A percentile compares a stretch with the other conserved stretches of the same genome.
phyloP scores from a whole-genome alignment of 805 yeast species.

The Cyberlindnera lachancei region DNA sequence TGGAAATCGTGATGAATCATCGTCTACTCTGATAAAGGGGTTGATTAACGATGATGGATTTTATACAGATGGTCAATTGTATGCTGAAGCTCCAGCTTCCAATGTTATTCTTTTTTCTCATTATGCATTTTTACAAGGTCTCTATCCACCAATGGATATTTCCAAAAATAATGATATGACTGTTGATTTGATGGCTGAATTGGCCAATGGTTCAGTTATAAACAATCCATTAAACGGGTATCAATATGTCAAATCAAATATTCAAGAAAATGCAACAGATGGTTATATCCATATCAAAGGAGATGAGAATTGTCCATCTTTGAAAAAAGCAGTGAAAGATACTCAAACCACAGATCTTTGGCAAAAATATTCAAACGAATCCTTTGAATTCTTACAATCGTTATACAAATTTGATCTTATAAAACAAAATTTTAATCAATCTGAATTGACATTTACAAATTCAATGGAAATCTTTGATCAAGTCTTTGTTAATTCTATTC shows the following conservation, averaged over 20 bases:
- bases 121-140: slow-evolving; percentile 38
- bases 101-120: slow-evolving; percentile 35
- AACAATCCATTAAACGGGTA: slow-evolving; percentile 35
- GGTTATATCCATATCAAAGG: slow-evolving; percentile 36
- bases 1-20: slow-evolving; percentile 15
- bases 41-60: slow-evolving; percentile 28
- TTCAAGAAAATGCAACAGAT: slow-evolving; percentile 29
- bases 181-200: slow-evolving; percentile 24
- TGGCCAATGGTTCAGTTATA: slow-evolving; percentile 32
- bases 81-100: slow-evolving; percentile 27
- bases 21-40: slow-evolving; percentile 26
- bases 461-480: slow-evolving; percentile 35
- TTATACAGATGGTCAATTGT: slow-evolving; percentile 29
- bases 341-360: slow-evolving; percentile 26
- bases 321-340: slow-evolving; percentile 26
- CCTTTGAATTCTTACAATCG: slow-evolving; percentile 32
- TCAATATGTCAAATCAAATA: slow-evolving; percentile 36
- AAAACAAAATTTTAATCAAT: slow-evolving; percentile 15
- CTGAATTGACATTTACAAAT: slow-evolving; percentile 30
- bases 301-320: slow-evolving; percentile 34
- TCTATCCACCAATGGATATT: slow-evolving; percentile 35
- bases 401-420: slow-evolving; percentile 23
- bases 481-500: slow-evolving; percentile 33
- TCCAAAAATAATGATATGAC: slow-evolving; percentile 12
- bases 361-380: slow-evolving; percentile 23